Base-by-base conservation (phyloP, 805 yeast species). In the Saturnispora dispora region DNA sequence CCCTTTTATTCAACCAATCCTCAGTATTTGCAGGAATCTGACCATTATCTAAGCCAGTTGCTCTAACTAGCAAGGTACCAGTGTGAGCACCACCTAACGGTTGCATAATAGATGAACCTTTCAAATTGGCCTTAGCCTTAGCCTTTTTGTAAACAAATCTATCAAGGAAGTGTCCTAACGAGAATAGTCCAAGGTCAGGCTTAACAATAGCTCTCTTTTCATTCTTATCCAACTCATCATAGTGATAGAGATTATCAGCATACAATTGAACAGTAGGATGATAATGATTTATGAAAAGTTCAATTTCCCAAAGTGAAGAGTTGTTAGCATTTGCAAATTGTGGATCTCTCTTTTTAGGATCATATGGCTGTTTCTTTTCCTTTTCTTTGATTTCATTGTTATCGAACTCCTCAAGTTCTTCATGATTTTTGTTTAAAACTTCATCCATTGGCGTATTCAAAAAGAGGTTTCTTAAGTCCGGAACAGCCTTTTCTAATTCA, bases 91-190 rank as follows among this genome's bases (percentile, higher is more conserved):
- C 97, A 44, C 95, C 89, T 57, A 93, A 74, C 47, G 99, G 98
- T 73, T 93, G 99, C 98, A 93, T 93, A 64, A 93, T 90, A 43
- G 97, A 88, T 4, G 85, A 74, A 61, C 98, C 98, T 64, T 85
- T 82, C n/a, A 82, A 71, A 33, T 72, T 66, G 18, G 81, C 74
- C 67, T 84, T 86, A 60, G 81, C 84, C 71, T 88, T 88, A 46
- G 96, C 88, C 66, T 89, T 88, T 70, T 88, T 85, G 72, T 93
- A 93, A 39, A 93, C 96, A 70, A 95, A 93, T 67, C 95, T 80
- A 68, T 93, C 96, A 70, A 93, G 76, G 79, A 93, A 93, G 68
- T 89, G 97, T 20, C 86, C 75, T 56, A 93, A 73, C 0, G 96
- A 83, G 68, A 81, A 91, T 54, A 93, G 76, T 6, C 95, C 96